Base-by-base conservation (phyloP, 2,329 filamentous ascomycete species). In the Blumeria graminis region DNA sequence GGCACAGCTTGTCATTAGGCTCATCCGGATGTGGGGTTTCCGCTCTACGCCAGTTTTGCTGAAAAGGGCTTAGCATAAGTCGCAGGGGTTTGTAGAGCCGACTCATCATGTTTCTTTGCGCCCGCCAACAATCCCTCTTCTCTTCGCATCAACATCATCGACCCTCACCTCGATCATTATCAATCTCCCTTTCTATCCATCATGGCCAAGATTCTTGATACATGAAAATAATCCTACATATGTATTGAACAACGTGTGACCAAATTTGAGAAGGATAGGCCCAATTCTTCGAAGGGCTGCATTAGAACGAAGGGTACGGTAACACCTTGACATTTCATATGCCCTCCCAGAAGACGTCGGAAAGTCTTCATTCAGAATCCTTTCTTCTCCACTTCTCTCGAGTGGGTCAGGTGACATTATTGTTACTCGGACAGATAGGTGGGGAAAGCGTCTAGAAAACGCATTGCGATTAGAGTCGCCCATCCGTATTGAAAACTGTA, bases 171-270 rank as follows among this genome's bases (percentile, higher is more conserved):
- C 55, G 48, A 56, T 55, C 48, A 57, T 39, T 53, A 34, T 53
- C 56, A 55, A 50, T 58, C 57, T 57, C 55, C 57, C 58, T 55
- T 58, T 60, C 46, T 34, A 57, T 60, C 57, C 59, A 60, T 61
- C 56, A 63, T 65, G 62, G 60, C 60, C 56, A 53, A 61, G 61
- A 59, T 60, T 35, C 56, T 60, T 64, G 62, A 64, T 61, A 63
- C 59, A 63, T 61, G 58, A 59, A 63, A 58, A 64, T 65, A 61
- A 65, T 64, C 61, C 62, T 65, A 66, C 62, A 63, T 61, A 63
- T 64, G 59, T 64, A 63, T 61, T 66, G 60, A 61, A 64, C 62
- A 62, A 43, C n/a, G 58, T 61, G 61, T 63, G 61, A 64, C 39
- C 59, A 58, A 58, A 60, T 60, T 52, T 52, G 38, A 55, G 59